These are phyloP conservation scores for Saitozyma podzolica DNA, from an alignment of 768 basidiomycete species.

Conservation along the genomic window DNA sequence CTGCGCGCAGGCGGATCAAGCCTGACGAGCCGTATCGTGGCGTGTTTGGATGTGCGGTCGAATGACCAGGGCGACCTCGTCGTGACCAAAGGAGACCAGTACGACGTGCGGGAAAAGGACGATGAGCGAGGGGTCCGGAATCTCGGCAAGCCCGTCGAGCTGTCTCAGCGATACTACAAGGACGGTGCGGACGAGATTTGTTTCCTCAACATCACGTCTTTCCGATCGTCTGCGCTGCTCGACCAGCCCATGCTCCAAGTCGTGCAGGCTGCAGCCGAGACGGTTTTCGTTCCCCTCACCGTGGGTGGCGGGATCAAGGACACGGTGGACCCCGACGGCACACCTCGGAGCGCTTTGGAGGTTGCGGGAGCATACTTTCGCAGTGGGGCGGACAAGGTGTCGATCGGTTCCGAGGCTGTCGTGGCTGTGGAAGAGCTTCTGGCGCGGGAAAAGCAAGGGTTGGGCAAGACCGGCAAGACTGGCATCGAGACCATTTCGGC, in stretches of 20 bases:
- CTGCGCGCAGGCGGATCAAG: conserved; percentile 46
- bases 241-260: conserved; percentile 99
- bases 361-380: conserved; percentile 96
- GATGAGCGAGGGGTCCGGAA: conserved; percentile 68
- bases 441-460: conserved; percentile 52
- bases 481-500: conserved; percentile 90
- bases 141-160: conserved; percentile 92
- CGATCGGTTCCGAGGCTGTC: conserved; percentile 94
- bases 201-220: conserved; percentile 98
- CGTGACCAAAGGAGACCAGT: conserved; percentile 99
- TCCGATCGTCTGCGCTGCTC: conserved; percentile 88
- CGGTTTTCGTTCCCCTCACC: conserved; percentile 93
- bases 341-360: conserved; percentile 78
- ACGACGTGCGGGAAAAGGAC: conserved; percentile 87
- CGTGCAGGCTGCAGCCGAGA: conserved; percentile 82
- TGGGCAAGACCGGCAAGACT: conserved; percentile 63
- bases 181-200: conserved; percentile 95
- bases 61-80: conserved; percentile 96
- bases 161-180: conserved; percentile 79
- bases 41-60: conserved; percentile 94
- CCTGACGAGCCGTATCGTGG: conserved; percentile 90
- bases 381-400: conserved; percentile 97
- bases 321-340: conserved; percentile 91
- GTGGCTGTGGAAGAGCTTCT: conserved; percentile 81
- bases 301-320: conserved; percentile 99